phyloP scores from a whole-genome alignment of 768 basidiomycete genomes.

The Tylopilus vinaceipallidus region DNA sequence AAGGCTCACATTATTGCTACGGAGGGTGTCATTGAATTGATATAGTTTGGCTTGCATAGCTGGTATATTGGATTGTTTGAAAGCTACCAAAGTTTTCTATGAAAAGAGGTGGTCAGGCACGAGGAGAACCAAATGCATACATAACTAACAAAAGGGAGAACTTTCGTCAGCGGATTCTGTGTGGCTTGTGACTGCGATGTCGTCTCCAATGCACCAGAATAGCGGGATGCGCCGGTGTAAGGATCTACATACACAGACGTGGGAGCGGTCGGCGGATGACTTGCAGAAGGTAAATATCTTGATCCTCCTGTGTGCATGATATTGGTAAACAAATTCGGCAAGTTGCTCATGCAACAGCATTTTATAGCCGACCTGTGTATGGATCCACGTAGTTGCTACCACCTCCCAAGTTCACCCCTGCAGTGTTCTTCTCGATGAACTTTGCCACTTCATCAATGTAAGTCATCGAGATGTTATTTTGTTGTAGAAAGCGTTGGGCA shows the following conservation, averaged over 20 bases:
- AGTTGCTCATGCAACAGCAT: neutral
- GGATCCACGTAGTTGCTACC: slow-evolving; percentile 77
- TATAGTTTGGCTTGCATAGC: slow-evolving; percentile 79
- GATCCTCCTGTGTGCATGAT: slow-evolving; percentile 49
- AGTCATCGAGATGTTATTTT: slow-evolving; percentile 75
- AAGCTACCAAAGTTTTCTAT: slow-evolving; percentile 65
- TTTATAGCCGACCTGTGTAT: slow-evolving; percentile 65
- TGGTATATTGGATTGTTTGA: slow-evolving; percentile 78
- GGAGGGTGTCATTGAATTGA: slow-evolving; percentile 70
- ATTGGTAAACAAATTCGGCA: neutral
- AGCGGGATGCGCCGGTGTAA: slow-evolving; percentile 70
- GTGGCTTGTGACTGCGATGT: slow-evolving; percentile 32
- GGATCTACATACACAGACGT: slow-evolving; percentile 56
- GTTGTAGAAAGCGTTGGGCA: slow-evolving; percentile 83
- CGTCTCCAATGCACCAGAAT: slow-evolving; percentile 43
- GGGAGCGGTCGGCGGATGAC: slow-evolving; percentile 31
- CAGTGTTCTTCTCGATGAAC: slow-evolving; percentile 92
- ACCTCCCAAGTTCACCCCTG: slow-evolving; percentile 67
- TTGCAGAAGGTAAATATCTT: slow-evolving; percentile 51
- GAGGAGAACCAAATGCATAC: neutral
- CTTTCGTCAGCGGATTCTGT: slow-evolving; percentile 33
- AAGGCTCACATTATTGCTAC: slow-evolving; percentile 61
- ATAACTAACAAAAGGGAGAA: slow-evolving; percentile 52
- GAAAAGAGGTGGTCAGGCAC: neutral
- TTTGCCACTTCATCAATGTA: slow-evolving; percentile 89